phyloP scores from a whole-genome alignment of 2,329 filamentous ascomycete species.

The Pseudogymnoascus sp. region DNA sequence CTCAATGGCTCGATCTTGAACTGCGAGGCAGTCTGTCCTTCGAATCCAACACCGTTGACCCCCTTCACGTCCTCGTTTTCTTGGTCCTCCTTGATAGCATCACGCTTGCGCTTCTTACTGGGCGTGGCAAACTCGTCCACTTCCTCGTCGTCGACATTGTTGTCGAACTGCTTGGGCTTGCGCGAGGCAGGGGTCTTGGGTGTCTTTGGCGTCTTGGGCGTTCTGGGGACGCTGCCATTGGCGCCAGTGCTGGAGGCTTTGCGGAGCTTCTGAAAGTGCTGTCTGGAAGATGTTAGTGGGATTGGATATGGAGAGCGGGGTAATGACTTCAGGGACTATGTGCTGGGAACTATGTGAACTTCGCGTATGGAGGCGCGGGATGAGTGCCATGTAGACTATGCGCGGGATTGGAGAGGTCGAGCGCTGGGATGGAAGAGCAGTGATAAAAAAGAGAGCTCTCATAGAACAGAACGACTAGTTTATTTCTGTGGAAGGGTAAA shows the following conservation, averaged over 20 bases:
- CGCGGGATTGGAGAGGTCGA: background rate
- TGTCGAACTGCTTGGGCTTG: background rate
- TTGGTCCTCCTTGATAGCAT: conserved; percentile 14
- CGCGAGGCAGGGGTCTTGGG: background rate
- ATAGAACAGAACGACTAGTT: background rate
- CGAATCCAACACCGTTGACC: background rate
- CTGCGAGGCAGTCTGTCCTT: background rate
- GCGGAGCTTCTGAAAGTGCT: conserved; percentile 27
- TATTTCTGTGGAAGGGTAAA: background rate
- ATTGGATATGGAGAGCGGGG: background rate
- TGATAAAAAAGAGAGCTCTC: background rate
- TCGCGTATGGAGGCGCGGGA: background rate
- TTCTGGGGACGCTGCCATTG: background rate
- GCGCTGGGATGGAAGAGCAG: background rate
- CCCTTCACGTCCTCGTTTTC: background rate
- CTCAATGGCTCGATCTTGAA: conserved; percentile 16
- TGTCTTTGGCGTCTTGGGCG: background rate
- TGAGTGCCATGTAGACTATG: background rate
- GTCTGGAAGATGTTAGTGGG: conserved; percentile 17
- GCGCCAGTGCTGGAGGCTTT: conserved; percentile 5
- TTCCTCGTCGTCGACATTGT: conserved; percentile 11
- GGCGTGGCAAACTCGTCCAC: background rate
- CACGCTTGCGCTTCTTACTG: conserved; percentile 16
- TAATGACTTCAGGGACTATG: background rate
- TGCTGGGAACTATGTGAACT: background rate